Conservation (phyloP, 2,329 filamentous ascomycete genomes). For the Fusarium nurragi region DNA sequence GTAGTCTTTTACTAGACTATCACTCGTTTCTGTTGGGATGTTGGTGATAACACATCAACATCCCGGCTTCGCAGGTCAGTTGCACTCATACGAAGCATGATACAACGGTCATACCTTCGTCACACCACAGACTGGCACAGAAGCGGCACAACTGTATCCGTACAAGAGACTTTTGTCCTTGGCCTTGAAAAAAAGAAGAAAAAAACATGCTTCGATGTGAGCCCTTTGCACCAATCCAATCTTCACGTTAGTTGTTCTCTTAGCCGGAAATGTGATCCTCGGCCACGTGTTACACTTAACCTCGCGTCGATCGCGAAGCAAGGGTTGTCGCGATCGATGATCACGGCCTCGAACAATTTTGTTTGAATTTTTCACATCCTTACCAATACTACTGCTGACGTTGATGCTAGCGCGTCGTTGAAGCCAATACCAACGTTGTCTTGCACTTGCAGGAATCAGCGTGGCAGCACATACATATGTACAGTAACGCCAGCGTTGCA, state of each 20-base stretch:
- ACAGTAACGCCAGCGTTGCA: constrained; percentile 15
- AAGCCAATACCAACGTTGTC: constrained; percentile 12
- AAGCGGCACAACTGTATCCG: neutral
- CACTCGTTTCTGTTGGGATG: neutral
- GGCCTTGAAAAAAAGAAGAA: neutral
- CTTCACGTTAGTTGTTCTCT: neutral
- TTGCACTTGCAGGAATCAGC: constrained; percentile 26
- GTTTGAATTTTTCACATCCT: neutral
- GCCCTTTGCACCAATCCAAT: neutral
- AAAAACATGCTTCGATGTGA: too few relatives aligned
- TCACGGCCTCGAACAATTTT: constrained; percentile 6
- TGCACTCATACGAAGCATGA: constrained; percentile 25
- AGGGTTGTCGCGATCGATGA: constrained; percentile 23
- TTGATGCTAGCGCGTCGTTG: constrained; percentile 11
- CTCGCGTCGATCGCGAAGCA: constrained; percentile 1
- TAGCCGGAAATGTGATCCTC: constrained; percentile 10
- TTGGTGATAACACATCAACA: constrained; percentile 22
- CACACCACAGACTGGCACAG: constrained; percentile 35
- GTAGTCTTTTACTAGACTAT: neutral
- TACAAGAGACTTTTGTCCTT: constrained; percentile 6
- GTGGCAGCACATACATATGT: constrained; percentile 21
- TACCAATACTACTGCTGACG: neutral
- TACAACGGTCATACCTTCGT: constrained; percentile 35
- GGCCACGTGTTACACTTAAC: constrained; percentile 21
- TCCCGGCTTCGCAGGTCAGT: constrained; percentile 7